Conservation (phyloP, 768 basidiomycete genomes). For the Hypholoma fasciculare region DNA sequence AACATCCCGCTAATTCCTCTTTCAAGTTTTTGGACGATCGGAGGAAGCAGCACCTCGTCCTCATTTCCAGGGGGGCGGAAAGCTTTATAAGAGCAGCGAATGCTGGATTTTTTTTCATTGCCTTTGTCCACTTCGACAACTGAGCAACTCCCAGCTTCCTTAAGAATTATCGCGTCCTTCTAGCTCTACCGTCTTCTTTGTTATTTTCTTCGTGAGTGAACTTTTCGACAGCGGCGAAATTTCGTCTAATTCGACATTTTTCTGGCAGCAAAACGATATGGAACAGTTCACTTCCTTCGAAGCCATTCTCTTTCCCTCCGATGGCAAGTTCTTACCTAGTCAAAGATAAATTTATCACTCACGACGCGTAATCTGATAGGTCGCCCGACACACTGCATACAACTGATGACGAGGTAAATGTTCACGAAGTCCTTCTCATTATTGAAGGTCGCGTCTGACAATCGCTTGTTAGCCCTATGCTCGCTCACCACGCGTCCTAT, state of each 20-base stretch:
- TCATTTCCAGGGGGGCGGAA: constrained; percentile 13
- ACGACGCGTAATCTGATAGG: constrained; percentile 30
- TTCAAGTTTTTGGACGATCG: constrained; percentile 12
- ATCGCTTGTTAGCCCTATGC: constrained; percentile 36
- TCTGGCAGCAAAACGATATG: constrained; percentile 36
- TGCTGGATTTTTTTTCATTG: constrained; percentile 6
- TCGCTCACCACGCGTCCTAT: constrained; percentile 45
- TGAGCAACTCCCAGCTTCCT: too few species aligned
- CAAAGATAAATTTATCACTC: background rate
- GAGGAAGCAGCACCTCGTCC: constrained; percentile 14
- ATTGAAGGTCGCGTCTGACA: too few species aligned
- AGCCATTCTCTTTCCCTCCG: constrained; percentile 77
- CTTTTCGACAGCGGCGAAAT: too few species aligned
- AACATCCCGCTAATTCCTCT: constrained; percentile 8
- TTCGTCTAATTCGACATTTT: too few species aligned
- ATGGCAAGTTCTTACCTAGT: constrained; percentile 37
- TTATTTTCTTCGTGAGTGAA: background rate
- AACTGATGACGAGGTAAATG: constrained; percentile 70
- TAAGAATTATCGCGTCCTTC: background rate
- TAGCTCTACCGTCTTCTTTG: background rate
- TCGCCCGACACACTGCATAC: constrained; percentile 70
- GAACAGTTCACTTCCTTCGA: constrained; percentile 65
- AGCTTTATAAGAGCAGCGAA: constrained; percentile 9
- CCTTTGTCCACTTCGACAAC: background rate
- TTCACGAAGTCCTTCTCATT: too few species aligned